Evolutionary conservation across 495 filamentous ascomycete genomes (phyloP).

Genomic region (Cairneyella variabilis): DNA sequence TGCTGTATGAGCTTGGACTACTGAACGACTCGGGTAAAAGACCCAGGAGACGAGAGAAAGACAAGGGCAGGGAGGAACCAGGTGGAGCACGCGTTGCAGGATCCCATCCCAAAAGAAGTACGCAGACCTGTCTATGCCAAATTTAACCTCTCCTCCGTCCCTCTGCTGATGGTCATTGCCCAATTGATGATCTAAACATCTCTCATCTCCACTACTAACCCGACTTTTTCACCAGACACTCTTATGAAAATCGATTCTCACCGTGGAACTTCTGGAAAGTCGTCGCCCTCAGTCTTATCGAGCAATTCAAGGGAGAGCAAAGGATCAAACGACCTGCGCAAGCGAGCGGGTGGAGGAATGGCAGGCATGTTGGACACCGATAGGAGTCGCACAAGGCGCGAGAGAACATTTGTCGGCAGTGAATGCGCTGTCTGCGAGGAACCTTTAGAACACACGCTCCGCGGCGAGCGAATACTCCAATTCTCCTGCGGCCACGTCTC

Average conservation of each 20-base stretch:
- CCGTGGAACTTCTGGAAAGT: neutral
- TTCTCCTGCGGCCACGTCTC: conserved; percentile 95
- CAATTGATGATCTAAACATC: neutral
- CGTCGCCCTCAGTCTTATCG: conserved; percentile 4
- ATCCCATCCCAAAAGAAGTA: conserved; percentile 22
- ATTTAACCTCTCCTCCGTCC: conserved; percentile 12
- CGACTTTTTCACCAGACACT: conserved; percentile 6
- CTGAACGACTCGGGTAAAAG: conserved; percentile 21
- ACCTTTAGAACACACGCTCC: conserved; percentile 91
- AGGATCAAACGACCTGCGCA: conserved; percentile 15
- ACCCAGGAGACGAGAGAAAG: conserved; percentile 21
- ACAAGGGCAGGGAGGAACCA: conserved; percentile 15
- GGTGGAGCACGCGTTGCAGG: conserved; percentile 24
- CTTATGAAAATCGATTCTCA: conserved; percentile 2
- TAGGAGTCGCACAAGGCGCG: conserved; percentile 74
- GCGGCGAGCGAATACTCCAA: conserved; percentile 91
- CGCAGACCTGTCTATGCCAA: conserved; percentile 12
- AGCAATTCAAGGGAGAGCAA: conserved; percentile 11
- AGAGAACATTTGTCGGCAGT: conserved; percentile 91
- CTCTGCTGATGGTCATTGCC: neutral
- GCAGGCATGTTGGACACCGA: conserved; percentile 76
- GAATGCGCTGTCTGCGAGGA: conserved; percentile 98
- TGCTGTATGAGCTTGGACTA: conserved; percentile 27
- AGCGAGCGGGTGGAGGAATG: conserved; percentile 37
- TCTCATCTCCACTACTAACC: conserved; percentile 2